These are phyloP conservation scores for Cyberlindnera meyerae DNA, from an alignment of 805 yeast species.

Conservation along the genomic window DNA sequence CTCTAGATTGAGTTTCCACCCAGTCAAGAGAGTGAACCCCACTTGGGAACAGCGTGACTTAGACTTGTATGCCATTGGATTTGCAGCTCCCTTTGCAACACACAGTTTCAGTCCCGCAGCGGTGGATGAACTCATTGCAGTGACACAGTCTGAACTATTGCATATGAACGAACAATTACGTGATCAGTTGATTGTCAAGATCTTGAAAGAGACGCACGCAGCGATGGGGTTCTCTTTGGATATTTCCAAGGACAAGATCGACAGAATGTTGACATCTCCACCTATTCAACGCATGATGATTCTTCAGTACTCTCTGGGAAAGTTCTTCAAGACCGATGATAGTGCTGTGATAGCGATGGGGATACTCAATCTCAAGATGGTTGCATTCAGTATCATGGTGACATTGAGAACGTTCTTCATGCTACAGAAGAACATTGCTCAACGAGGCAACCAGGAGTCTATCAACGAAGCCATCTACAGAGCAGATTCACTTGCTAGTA, in stretches of 20 bases:
- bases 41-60: conserved; percentile 14
- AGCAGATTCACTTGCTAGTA: conserved; percentile 57
- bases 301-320: conserved; percentile 64
- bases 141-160: conserved; percentile 46
- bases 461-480: conserved; percentile 50
- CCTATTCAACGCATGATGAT: conserved; percentile 71
- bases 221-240: conserved; percentile 70
- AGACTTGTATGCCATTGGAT: conserved; percentile 43
- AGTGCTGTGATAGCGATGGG: conserved; percentile 37
- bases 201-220: conserved; percentile 65
- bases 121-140: conserved; percentile 64
- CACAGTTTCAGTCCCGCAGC: conserved; percentile 64
- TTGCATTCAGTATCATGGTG: conserved; percentile 66
- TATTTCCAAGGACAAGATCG: conserved; percentile 68
- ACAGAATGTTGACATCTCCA: conserved; percentile 68
- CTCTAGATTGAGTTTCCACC: conserved; percentile 13
- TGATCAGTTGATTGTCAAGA: conserved; percentile 34
- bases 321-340: conserved; percentile 21
- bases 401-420: conserved; percentile 56
- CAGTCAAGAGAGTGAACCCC: not conserved
- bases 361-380: conserved; percentile 60
- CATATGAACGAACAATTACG: conserved; percentile 23
- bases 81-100: conserved; percentile 63
- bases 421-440: conserved; percentile 55
- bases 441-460: conserved; percentile 37